A percentile compares a stretch with the other conserved stretches of the same genome.
These are phyloP conservation scores for Tothia fuscella DNA, from an alignment of 2,329 filamentous ascomycete species.

Conservation along the genomic window DNA sequence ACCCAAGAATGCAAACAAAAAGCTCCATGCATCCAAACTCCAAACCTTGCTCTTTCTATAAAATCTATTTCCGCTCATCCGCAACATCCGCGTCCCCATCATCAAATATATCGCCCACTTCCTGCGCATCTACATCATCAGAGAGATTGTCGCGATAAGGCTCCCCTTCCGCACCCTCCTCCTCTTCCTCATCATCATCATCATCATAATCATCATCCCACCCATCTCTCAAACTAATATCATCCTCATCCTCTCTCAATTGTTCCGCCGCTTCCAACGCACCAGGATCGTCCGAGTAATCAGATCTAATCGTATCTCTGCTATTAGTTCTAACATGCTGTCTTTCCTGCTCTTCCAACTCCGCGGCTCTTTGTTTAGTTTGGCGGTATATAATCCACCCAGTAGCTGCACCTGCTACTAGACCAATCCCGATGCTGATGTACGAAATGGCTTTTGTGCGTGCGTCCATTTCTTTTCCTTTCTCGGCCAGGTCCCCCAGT, in stretches of 20 bases:
- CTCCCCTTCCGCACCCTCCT: constrained; percentile 6
- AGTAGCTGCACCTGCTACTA: constrained; percentile 58
- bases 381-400: constrained; percentile 75
- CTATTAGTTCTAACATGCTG: constrained; percentile 19
- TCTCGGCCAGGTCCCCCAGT: constrained; percentile 71
- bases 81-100: not conserved
- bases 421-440: constrained; percentile 61
- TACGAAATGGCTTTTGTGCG: constrained; percentile 76
- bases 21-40: too few relatives aligned
- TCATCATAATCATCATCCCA: constrained; percentile 40
- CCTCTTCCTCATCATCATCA: constrained; percentile 17
- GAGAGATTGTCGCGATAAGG: constrained; percentile 2
- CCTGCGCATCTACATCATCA: constrained; percentile 8
- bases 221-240: constrained; percentile 40
- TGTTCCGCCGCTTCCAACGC: constrained; percentile 27
- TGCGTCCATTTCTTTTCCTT: constrained; percentile 69
- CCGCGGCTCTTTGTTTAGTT: constrained; percentile 36
- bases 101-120: constrained; percentile 3
- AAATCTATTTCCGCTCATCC: not conserved
- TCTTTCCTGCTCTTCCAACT: constrained; percentile 33
- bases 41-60: too few relatives aligned
- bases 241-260: constrained; percentile 37
- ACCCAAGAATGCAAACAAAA: too few relatives aligned
- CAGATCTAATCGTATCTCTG: constrained; percentile 13
- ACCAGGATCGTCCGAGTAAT: constrained; percentile 28